These are phyloP conservation scores for Peronospora belbahrii DNA, from an alignment of 352 stramenopile species.

Conservation along the genomic window DNA sequence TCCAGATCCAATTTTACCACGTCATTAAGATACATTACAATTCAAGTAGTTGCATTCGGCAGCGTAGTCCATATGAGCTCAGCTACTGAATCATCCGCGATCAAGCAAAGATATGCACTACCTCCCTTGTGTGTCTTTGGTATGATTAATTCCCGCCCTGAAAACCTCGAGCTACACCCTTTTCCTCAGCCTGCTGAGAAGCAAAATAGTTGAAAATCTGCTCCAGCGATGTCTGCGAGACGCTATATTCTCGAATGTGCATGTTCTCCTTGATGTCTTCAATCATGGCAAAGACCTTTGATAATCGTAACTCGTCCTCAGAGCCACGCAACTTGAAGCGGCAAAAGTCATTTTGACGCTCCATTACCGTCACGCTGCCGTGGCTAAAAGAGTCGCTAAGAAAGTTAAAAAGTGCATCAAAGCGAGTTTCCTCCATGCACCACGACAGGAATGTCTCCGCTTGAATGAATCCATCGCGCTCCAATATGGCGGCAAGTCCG, in stretches of 20 bases:
- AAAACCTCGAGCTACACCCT: slow-evolving; percentile 31
- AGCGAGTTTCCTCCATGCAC: slow-evolving; percentile 54
- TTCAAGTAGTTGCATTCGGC: too few relatives aligned
- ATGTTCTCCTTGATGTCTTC: slow-evolving; percentile 49
- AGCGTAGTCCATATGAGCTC: too few relatives aligned
- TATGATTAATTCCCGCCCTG: slow-evolving; percentile 10
- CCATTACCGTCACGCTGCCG: slow-evolving; percentile 29
- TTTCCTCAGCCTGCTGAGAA: slow-evolving; percentile 49
- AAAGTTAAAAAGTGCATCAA: slow-evolving; percentile 30
- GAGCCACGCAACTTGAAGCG: slow-evolving; percentile 61
- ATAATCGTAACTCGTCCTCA: slow-evolving; percentile 37
- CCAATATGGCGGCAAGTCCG: slow-evolving; percentile 39
- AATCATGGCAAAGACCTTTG: slow-evolving; percentile 67
- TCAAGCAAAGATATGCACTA: slow-evolving; percentile 1
- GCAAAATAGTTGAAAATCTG: slow-evolving; percentile 89
- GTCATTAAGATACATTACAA: too few relatives aligned
- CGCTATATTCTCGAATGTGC: slow-evolving; percentile 76
- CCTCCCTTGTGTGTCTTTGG: neutral
- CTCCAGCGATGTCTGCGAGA: slow-evolving; percentile 86
- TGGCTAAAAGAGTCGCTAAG: slow-evolving; percentile 32
- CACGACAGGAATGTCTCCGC: slow-evolving; percentile 49
- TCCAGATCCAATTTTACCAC: too few relatives aligned
- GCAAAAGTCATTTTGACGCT: slow-evolving; percentile 57
- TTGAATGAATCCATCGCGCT: slow-evolving; percentile 40
- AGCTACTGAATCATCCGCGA: slow-evolving; percentile 28